Evolutionary conservation across 202 grass and related monocot genomes (phyloP).

Genomic region (Zizania palustris): DNA sequence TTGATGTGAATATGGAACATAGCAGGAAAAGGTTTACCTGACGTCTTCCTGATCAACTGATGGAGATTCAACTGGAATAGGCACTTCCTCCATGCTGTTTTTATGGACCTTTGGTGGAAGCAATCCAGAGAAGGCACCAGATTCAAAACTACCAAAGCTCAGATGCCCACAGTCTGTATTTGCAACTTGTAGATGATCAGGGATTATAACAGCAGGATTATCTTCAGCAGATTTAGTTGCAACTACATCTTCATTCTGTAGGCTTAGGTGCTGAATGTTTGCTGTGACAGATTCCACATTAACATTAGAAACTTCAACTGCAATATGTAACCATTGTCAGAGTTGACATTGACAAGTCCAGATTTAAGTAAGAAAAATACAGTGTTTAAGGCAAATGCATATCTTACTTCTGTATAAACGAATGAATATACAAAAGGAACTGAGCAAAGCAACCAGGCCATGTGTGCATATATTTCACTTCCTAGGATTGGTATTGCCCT

Average conservation of each 20-base stretch:
- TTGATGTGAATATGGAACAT: slow-evolving; percentile 8
- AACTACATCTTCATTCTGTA: slow-evolving; percentile 65
- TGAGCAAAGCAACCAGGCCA: slow-evolving; percentile 16
- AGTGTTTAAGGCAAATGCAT: slow-evolving; percentile 10
- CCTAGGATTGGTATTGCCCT: background rate
- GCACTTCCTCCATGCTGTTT: slow-evolving; percentile 47
- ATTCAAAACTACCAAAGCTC: slow-evolving; percentile 98
- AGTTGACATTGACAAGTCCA: slow-evolving; percentile 21
- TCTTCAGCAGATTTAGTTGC: slow-evolving; percentile 59
- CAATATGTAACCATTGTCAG: slow-evolving; percentile 12
- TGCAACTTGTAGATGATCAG: slow-evolving; percentile 81
- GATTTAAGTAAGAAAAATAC: background rate
- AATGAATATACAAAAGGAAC: background rate
- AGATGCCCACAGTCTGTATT: slow-evolving; percentile 84
- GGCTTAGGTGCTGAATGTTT: slow-evolving; percentile 75
- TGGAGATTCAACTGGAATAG: slow-evolving; percentile 57
- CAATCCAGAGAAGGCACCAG: slow-evolving; percentile 93
- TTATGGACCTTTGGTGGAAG: slow-evolving; percentile 65
- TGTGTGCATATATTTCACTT: slow-evolving; percentile 19
- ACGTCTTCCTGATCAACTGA: slow-evolving; percentile 61
- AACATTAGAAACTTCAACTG: slow-evolving; percentile 58
- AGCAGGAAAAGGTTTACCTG: slow-evolving; percentile 37
- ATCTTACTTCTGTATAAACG: background rate
- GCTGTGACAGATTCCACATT: slow-evolving; percentile 52
- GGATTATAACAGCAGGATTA: slow-evolving; percentile 92